Base-by-base conservation (phyloP, 257 asterid species). In the Nemophila menziesii region DNA sequence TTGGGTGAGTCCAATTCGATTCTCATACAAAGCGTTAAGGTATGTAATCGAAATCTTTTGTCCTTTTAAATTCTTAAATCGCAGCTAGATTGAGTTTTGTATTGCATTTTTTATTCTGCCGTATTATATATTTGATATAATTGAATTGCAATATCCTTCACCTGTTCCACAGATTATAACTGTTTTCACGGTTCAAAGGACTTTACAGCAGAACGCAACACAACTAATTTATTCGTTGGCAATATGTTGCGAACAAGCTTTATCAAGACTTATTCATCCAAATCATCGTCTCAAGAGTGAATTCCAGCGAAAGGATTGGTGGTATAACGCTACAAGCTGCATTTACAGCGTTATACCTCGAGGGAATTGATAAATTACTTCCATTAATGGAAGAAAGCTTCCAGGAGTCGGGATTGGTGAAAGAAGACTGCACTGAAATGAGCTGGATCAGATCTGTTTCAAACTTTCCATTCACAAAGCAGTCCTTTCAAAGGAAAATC, bases 141-240 rank as follows among this genome's bases (percentile, higher is more conserved):
- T n/a, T n/a, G n/a, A n/a, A n/a, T n/a, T n/a, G n/a, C n/a, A n/a
- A n/a, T n/a, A n/a, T n/a, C n/a, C n/a, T n/a, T n/a, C n/a, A n/a
- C 11, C 14, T 1, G 64, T 70, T 1, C 75, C 82, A 0, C 54
- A 48, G 21, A 64, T 7, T 0, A 64, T 74, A 3, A 67, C 78
- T 0, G 59, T 67, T 3, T 70, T 70, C 47, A 54, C 44, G n/a
- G 71, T 63, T 4, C 26, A 48, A 1, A 49, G 63, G 17, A 57
- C 77, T 0, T 16, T 42, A 14, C 69, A 69, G 16, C 62, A 69
- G n/a, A 73, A 65, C 37, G 81, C 72, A 2, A 66, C 82, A 0
- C 46, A 40, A 24, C 21, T 74, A 4, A 56, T 74, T 1, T 34
- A 60, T 52, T n/a, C 44, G 22, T 38, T 73, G 78, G 75, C 82